Conservation (phyloP, 441 rosid genomes). For the Gossypium gossypioides region DNA sequence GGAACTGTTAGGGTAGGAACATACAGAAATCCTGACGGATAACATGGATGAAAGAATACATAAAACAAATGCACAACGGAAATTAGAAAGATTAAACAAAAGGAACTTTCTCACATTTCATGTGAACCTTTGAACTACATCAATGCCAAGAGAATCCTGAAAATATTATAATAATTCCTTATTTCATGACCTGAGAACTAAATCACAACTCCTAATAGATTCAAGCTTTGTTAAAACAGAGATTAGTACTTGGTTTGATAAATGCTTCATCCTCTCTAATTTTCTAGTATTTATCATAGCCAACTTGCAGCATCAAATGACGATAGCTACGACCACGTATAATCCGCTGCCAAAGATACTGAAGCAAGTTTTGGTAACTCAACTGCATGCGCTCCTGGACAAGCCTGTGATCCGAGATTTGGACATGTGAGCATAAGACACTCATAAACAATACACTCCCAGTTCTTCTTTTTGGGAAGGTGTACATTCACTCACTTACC, state of each 20-base stretch:
- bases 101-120: background rate
- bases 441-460: background rate
- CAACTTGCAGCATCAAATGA: slow-evolving; percentile 73
- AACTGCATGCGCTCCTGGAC: slow-evolving; percentile 58
- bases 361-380: slow-evolving; percentile 40
- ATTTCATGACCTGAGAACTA: background rate
- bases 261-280: slow-evolving; percentile 6
- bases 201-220: background rate
- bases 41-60: background rate
- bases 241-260: background rate
- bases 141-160: background rate
- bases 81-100: background rate
- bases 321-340: slow-evolving; percentile 84
- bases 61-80: background rate
- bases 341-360: slow-evolving; percentile 62
- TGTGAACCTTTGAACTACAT: background rate
- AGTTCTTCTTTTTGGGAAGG: background rate
- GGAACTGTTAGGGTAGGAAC: background rate
- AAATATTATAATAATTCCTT: background rate
- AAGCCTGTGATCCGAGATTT: slow-evolving; percentile 46
- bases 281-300: slow-evolving; percentile 29
- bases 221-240: background rate
- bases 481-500: slow-evolving; percentile 37
- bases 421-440: slow-evolving; percentile 13
- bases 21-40: background rate